Percentiles rank a stretch among this genome's conserved stretches.
Conservation (phyloP, 2,329 filamentous ascomycete species). For the Geoglossum cookeanum region DNA sequence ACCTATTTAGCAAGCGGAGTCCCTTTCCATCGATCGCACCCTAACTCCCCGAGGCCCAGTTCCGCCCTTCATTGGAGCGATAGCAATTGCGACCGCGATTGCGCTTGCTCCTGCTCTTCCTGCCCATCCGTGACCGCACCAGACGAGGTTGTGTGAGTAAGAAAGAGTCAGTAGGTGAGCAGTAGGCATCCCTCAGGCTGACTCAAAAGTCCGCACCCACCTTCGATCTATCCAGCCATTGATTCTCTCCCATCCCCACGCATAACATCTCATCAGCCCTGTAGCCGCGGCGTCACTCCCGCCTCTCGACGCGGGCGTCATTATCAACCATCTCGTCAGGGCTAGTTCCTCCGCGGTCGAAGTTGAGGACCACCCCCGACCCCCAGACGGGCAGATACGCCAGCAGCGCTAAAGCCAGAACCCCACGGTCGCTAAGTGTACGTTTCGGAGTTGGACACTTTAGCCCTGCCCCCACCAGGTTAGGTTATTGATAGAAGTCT, state of each 20-base stretch:
- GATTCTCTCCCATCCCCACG: not conserved
- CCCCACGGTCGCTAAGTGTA: too few relatives aligned
- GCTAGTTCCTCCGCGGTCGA: too few relatives aligned
- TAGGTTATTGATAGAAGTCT: not conserved
- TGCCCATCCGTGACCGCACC: not conserved
- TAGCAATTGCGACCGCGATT: not conserved
- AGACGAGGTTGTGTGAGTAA: not conserved
- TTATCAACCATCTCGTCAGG: too few relatives aligned
- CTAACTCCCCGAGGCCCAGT: not conserved
- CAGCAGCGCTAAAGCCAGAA: too few relatives aligned
- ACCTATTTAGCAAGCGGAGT: not conserved
- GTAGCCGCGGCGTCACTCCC: not conserved
- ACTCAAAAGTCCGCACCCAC: not conserved
- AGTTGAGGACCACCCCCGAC: not conserved
- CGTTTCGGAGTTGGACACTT: too few relatives aligned
- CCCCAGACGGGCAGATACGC: too few relatives aligned
- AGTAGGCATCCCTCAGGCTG: constrained; percentile 1
- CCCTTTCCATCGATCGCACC: not conserved
- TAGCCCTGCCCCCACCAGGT: not conserved
- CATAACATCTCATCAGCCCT: not conserved
- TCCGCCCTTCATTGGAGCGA: not conserved
- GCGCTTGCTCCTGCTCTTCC: not conserved
- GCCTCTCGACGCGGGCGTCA: not conserved
- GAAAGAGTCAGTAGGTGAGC: too few relatives aligned
- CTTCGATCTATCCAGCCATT: not conserved